Evolutionary conservation across 768 basidiomycete species (phyloP).

Genomic region (Fomitopsis pulvina): DNA sequence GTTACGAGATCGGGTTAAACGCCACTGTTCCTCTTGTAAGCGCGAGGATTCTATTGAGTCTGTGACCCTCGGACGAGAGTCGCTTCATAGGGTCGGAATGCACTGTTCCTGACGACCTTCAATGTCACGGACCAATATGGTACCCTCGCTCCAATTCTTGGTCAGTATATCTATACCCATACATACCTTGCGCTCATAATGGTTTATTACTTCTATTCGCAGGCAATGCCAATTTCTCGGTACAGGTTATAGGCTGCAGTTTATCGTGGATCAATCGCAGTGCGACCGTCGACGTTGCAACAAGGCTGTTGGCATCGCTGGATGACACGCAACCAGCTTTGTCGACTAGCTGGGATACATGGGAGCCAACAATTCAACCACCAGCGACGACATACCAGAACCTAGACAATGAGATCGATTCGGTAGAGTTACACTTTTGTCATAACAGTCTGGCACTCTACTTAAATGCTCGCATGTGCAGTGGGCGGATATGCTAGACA

Average conservation of each 20-base stretch:
- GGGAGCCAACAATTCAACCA: no score
- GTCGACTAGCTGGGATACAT: no score
- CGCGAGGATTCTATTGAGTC: background rate
- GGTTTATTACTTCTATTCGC: background rate
- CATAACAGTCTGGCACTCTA: no score
- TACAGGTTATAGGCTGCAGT: background rate
- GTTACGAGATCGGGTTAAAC: background rate
- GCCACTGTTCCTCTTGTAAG: background rate
- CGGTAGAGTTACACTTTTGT: no score
- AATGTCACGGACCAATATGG: background rate
- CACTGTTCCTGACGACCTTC: background rate
- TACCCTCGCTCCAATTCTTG: background rate
- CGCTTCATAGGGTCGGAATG: background rate
- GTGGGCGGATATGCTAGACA: no score
- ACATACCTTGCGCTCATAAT: background rate
- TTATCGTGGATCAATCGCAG: background rate
- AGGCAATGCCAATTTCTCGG: background rate
- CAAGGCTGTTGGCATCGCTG: background rate
- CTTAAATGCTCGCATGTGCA: no score
- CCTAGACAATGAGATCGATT: no score
- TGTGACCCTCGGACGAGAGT: background rate
- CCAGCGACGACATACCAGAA: no score
- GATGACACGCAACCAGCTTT: no score
- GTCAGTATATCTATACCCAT: background rate
- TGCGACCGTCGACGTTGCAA: background rate